Evolutionary conservation across 495 filamentous ascomycete genomes (phyloP), one percentile per base, ranked within the genome.

Genomic region (Cetradonia linearis): DNA sequence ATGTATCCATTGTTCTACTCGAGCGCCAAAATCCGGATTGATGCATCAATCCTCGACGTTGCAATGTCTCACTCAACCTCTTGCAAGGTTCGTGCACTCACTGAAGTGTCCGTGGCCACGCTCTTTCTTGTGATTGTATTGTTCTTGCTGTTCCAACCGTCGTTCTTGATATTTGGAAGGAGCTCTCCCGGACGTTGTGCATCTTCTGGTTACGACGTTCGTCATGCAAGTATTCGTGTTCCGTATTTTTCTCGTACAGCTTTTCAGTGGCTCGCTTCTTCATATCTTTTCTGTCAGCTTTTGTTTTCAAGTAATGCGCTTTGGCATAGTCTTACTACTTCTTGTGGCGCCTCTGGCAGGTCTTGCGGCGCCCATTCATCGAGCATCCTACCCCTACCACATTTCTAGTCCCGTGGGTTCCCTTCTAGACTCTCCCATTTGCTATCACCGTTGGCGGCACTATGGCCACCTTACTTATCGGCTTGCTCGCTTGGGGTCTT

Each of bases 381-480:
- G 30, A 52, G 36, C 37, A 49, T 36, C 55, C 14, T 54, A 38
- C 42, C 20, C 55, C 37, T 46, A 56, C 37, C 37, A 53, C 27
- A 18, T 55, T 33, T 42, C 48, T 40, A 23, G n/a, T 37, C 28
- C 50, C 18, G 11, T 13, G 33, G 49, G 9, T 16, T 20, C 30
- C n/a, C 47, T 37, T 49, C 25, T 18, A 6, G 37, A 53, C 7
- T 27, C 38, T 13, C 37, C 46, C 23, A 33, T 40, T 30, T 62
- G 47, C 44, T 38, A 52, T 60, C 62, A 49, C 16, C 40, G 53
- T 36, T 38, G 44, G 47, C 48, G 62, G 34, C 58, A 56, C 44
- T 52, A 64, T 58, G 58, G 58, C 48, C 62, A 52, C 57, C 47
- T 61, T 34, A 47, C 30, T 58, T 60, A 37, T 64, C 42, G 54